Evolutionary conservation across 202 grass and related monocot species (phyloP), one percentile per base, ranked within the genome.

Genomic region (Digitaria exilis): DNA sequence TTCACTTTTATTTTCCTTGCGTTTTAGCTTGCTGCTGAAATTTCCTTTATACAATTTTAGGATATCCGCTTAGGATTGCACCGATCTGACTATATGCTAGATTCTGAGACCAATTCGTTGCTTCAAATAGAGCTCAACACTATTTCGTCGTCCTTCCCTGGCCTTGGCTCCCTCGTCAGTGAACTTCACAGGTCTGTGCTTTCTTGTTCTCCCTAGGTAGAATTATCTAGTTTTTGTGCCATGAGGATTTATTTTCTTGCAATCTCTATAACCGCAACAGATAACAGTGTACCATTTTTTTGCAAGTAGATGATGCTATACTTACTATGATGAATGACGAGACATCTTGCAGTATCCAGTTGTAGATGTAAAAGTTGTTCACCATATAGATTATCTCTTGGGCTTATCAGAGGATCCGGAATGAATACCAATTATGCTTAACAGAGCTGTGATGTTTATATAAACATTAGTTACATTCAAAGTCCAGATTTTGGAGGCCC

Each of bases 41-140:
- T 56, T 45, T 87, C 52, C 54, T 76, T 65, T 32, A 74, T 43
- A 54, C 76, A 77, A 65, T 89, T 63, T 79, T 84, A 98, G 92
- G 92, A 95, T 76, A 95, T 98, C 68, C 92, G 96, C 63, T 82
- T 98, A 75, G 96, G 92, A 67, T 81, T 98, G 89, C 96, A 98
- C 77, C 86, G 96, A 84, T 98, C 96, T 67, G 96, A 98, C 86
- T 98, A 98, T 88, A 98, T 98, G 96, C 58, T 98, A 60, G 95
- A 98, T 89, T 87, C 92, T 78, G 92, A 85, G 79, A 98, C 92
- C 55, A 94, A 95, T 63, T 90, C 88, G 58, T 88, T 98, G 84
- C 82, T 93, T 80, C 92, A 98, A 91, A 95, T 98, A 61, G 96
- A 98, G 79, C 89, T 95, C 62, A 98, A 95, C 69, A 95, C 92